phyloP scores from a whole-genome alignment of 768 basidiomycete genomes.

The Suillus variegatus region DNA sequence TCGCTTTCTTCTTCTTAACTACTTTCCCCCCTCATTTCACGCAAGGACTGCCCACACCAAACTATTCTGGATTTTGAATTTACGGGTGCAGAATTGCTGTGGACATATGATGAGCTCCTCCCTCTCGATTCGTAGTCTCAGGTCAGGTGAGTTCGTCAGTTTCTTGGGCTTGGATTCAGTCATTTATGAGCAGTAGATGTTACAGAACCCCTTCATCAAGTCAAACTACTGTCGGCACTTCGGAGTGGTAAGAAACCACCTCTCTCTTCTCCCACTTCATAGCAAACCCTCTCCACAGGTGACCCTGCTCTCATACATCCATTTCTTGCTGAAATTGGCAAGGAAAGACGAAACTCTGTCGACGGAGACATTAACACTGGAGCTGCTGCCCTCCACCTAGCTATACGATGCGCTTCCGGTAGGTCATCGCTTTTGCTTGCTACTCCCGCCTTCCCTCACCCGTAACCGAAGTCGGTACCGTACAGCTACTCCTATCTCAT shows the following conservation, averaged over 20 bases:
- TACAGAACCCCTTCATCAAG: slow-evolving; percentile 57
- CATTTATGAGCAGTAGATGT: slow-evolving; percentile 19
- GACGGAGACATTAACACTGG: slow-evolving; percentile 61
- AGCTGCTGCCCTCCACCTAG: slow-evolving; percentile 78
- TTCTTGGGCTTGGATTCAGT: slow-evolving; percentile 6
- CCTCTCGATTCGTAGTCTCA: slow-evolving; percentile 21
- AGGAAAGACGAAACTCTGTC: slow-evolving; percentile 54
- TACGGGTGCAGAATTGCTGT: neutral
- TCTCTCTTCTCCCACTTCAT: slow-evolving; percentile 1
- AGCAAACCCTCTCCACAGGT: slow-evolving; percentile 40
- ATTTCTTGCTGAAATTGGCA: slow-evolving; percentile 74
- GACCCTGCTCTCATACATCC: slow-evolving; percentile 81
- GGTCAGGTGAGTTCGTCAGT: neutral
- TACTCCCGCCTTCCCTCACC: slow-evolving; percentile 2
- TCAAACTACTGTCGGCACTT: slow-evolving; percentile 63
- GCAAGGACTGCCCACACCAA: neutral
- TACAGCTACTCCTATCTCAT: slow-evolving; percentile 67
- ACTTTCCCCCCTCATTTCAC: neutral
- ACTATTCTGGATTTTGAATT: neutral
- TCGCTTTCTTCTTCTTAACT: neutral
- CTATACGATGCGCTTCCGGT: slow-evolving; percentile 81
- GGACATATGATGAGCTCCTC: neutral
- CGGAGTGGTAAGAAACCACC: slow-evolving; percentile 50
- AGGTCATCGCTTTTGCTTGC: slow-evolving; percentile 24
- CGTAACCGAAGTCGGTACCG: slow-evolving; percentile 56